phyloP scores from a whole-genome alignment of 139 green algal genomes.

The Chlorella sp. region DNA sequence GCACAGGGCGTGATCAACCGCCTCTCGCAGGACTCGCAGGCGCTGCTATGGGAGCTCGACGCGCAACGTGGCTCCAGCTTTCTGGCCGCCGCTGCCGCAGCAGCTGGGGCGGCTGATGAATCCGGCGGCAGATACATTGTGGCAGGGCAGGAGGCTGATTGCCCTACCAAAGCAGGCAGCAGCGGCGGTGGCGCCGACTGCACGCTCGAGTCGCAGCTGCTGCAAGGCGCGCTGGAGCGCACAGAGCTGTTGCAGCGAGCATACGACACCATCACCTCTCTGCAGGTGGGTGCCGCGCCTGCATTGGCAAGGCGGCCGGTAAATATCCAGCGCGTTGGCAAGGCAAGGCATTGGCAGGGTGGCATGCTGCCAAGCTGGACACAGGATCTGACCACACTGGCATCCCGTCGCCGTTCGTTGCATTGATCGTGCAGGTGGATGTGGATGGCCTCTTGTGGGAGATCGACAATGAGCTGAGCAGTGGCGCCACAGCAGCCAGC shows the following conservation, averaged over 20 bases:
- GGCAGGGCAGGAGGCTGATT: too few relatives aligned
- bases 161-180: too few relatives aligned
- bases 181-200: too few relatives aligned
- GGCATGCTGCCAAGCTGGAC: background rate
- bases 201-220: too few relatives aligned
- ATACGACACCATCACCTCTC: background rate
- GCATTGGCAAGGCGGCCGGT: background rate
- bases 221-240: background rate
- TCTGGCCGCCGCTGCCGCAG: too few relatives aligned
- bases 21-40: background rate
- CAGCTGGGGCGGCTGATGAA: too few relatives aligned
- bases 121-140: too few relatives aligned
- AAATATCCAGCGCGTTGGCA: background rate
- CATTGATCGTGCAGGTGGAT: background rate
- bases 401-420: background rate
- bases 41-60: slow-evolving; percentile 16
- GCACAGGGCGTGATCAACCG: background rate
- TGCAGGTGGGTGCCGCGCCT: background rate
- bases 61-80: background rate
- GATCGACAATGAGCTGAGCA: background rate
- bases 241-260: background rate
- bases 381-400: too few relatives aligned
- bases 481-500: background rate
- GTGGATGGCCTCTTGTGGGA: slow-evolving; percentile 1
- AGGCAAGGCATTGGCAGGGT: background rate